Evolutionary conservation across 169 alveolate genomes (phyloP).

Genomic region (Eimeria necatrix): DNA sequence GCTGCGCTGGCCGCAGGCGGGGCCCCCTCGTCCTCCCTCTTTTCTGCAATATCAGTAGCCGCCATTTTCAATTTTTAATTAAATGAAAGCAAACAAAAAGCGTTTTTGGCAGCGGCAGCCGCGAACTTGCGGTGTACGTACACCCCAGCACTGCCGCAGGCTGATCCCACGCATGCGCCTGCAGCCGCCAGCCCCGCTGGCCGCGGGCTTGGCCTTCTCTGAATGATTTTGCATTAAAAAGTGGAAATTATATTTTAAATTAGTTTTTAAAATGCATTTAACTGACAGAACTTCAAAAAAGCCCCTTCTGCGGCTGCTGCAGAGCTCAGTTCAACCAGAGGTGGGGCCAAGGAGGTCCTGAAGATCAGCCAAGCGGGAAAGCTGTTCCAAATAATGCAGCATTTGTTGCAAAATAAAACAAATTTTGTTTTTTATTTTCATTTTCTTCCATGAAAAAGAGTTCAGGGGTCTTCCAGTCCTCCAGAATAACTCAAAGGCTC

Average conservation of each 20-base stretch:
- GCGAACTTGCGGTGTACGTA: background rate
- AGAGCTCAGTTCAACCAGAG: background rate
- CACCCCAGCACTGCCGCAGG: background rate
- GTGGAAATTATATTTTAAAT: background rate
- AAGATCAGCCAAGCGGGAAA: too few species aligned
- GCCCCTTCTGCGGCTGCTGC: too few species aligned
- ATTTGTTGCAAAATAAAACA: background rate
- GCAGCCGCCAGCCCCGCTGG: background rate
- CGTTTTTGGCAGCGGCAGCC: background rate
- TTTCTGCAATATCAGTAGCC: background rate
- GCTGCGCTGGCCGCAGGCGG: background rate
- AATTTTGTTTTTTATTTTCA: too few species aligned
- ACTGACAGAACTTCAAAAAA: background rate
- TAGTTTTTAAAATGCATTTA: too few species aligned
- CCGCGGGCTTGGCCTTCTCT: background rate
- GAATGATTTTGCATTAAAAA: background rate
- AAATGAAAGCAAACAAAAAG: background rate
- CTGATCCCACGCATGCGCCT: background rate
- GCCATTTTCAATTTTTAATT: background rate
- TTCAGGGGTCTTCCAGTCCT: too few species aligned
- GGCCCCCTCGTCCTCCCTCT: conserved; percentile 42
- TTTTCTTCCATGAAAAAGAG: background rate
- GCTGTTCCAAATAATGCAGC: background rate
- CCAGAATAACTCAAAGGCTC: too few species aligned
- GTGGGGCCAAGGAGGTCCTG: too few species aligned